Base-by-base conservation (phyloP, 2,329 filamentous ascomycete species). In the Dothideomycetes sp. region DNA sequence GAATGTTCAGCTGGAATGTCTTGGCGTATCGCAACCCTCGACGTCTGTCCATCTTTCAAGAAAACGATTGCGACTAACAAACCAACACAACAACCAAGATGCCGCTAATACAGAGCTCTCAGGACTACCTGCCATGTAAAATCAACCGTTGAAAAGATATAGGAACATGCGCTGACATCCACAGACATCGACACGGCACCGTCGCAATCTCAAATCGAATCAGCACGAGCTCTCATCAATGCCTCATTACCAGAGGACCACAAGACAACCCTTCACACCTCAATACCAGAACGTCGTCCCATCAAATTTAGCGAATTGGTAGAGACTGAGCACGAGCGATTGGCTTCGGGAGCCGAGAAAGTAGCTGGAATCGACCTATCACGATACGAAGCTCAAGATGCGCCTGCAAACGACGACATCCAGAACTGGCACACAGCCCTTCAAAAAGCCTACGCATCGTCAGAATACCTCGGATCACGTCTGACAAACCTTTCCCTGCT, bases 61-160 rank as follows among this genome's bases (percentile, higher is more conserved):
- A n/a, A n/a, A n/a, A n/a, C n/a, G n/a, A n/a, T n/a, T n/a, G n/a
- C n/a, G n/a, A n/a, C n/a, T n/a, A n/a, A n/a, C n/a, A n/a, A n/a
- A n/a, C n/a, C n/a, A n/a, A 20, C 34, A 37, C 25, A 29, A 11
- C 30, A 33, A n/a, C 47, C 50, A 65, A 56, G 48, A 83, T 84
- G 80, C 73, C 81, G 47, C 69, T 82, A 45, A 77, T 80, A 47
- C 74, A 74, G 48, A 74, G 76, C 58, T 73, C 80, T 47, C 81
- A 87, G 64, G 84, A 91, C 58, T 85, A 82, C 16, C 77, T 93
- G 16, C 84, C 84, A 34, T 89, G 84, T 87, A 74, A 50, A 75
- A 45, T 13, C 9, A 2, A 8, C 1, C 29, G 15, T n/a, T 16
- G n/a, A n/a, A 9, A 17, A 27, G 5, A 54, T 18, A 49, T 31